Evolutionary conservation across 2,329 filamentous ascomycete genomes (phyloP).

Genomic region (Botryotinia calthae): DNA sequence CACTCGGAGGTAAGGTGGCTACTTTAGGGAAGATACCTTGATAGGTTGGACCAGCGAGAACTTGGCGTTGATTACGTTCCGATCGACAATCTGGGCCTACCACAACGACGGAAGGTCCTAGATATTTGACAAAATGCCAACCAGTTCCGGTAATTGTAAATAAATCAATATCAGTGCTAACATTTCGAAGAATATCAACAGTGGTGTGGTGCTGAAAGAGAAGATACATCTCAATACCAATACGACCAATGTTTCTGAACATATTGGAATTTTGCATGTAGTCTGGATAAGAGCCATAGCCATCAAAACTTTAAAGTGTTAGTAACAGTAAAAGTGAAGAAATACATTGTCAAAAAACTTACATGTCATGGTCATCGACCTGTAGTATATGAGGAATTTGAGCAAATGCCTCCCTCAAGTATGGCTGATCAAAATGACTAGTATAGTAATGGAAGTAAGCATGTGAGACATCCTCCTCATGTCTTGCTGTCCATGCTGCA

Average conservation of each 20-base stretch:
- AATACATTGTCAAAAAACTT: slow-evolving; percentile 45
- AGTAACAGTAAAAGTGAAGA: slow-evolving; percentile 16
- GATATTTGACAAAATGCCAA: slow-evolving; percentile 97
- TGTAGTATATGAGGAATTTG: slow-evolving; percentile 94
- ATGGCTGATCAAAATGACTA: slow-evolving; percentile 95
- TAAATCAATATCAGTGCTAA: slow-evolving; percentile 82
- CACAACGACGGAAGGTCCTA: slow-evolving; percentile 86
- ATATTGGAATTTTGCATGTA: slow-evolving; percentile 98
- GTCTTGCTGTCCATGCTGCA: slow-evolving; percentile 85
- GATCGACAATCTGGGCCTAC: slow-evolving; percentile 90
- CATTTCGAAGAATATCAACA: slow-evolving; percentile 84
- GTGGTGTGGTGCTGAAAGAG: slow-evolving; percentile 98
- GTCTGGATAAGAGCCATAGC: slow-evolving; percentile 93
- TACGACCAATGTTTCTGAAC: slow-evolving; percentile 95
- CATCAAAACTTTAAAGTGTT: slow-evolving; percentile 71
- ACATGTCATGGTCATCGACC: slow-evolving; percentile 98
- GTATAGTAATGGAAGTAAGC: slow-evolving; percentile 99
- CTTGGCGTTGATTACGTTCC: slow-evolving; percentile 84
- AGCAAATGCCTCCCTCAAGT: slow-evolving; percentile 90
- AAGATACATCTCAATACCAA: slow-evolving; percentile 96
- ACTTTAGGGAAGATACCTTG: slow-evolving; percentile 97
- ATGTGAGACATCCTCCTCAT: slow-evolving; percentile 93
- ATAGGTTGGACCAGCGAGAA: slow-evolving; percentile 94
- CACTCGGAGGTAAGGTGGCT: slow-evolving; percentile 81
- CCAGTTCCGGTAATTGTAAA: slow-evolving; percentile 97